These are phyloP conservation scores for Gnetum montanum DNA, from an alignment of 75 land plant genomes.

Conservation along the genomic window DNA sequence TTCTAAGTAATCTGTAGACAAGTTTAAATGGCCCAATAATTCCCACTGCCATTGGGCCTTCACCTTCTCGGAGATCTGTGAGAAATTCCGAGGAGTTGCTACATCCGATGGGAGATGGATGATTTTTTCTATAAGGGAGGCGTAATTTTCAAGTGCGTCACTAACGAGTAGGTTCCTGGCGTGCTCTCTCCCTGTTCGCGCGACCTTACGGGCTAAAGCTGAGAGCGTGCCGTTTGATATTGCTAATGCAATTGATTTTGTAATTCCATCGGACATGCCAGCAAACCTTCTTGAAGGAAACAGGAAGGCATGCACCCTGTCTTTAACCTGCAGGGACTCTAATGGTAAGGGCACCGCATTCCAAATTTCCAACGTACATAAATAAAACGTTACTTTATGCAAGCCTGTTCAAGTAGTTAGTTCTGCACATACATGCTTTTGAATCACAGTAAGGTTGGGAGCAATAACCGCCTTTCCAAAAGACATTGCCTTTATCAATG, in stretches of 20 bases:
- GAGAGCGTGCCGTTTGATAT: slow-evolving; percentile 33
- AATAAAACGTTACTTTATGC: background rate
- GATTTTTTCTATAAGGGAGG: slow-evolving; percentile 53
- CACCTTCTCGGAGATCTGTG: slow-evolving; percentile 21
- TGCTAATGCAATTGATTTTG: slow-evolving; percentile 30
- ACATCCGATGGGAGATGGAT: slow-evolving; percentile 74
- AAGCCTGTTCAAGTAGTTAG: background rate
- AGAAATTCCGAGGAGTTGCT: slow-evolving; percentile 26
- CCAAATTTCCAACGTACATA: background rate
- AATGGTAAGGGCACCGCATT: slow-evolving; percentile 8
- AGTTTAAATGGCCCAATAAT: slow-evolving; percentile 15
- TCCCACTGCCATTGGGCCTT: slow-evolving; percentile 73
- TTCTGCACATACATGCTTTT: slow-evolving; percentile 57
- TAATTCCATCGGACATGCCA: slow-evolving; percentile 34
- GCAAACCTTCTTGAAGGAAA: no score
- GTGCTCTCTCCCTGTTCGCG: slow-evolving; percentile 34
- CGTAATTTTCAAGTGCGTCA: slow-evolving; percentile 57
- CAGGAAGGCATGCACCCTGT: slow-evolving; percentile 67
- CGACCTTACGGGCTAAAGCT: slow-evolving; percentile 28
- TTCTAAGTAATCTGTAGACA: slow-evolving; percentile 5
- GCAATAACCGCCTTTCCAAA: slow-evolving; percentile 72
- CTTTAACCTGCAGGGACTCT: slow-evolving; percentile 45
- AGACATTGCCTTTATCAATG: slow-evolving; percentile 63
- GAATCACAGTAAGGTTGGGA: slow-evolving; percentile 60
- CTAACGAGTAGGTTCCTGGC: slow-evolving; percentile 48